Evolutionary conservation across 1,284 basidiomycete species (phyloP), one percentile per base, ranked within the genome.

Genomic region (Vanrija humicola): DNA sequence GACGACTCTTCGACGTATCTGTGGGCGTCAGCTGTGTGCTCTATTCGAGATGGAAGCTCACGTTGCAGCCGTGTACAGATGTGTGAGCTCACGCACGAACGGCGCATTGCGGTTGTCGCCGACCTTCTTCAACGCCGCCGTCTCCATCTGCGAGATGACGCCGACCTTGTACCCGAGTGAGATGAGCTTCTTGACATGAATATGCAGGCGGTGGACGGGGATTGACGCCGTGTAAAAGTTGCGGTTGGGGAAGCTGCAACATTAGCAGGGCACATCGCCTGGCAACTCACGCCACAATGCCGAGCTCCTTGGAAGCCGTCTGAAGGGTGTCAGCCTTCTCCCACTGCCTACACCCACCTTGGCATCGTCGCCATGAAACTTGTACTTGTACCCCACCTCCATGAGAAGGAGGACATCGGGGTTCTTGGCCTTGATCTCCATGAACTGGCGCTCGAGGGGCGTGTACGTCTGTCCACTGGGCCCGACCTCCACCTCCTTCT

Each of bases 41-140:
- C 38, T 28, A 49, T 15, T 6, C 25, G 34, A 34, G 21, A 5
- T 10, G 1, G 19, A 9, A 34, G 34, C 23, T 71, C 76, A 94
- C 85, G 93, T 97, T 42, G 89, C 84, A 21, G 90, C 85, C 14
- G 93, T 97, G 65, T 91, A 96, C 44, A 96, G 75, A 59, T 87
- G 83, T 0, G 87, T 88, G 3, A 98, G 72, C 65, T 86, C 82
- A 43, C 95, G 83, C 15, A 85, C 84, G 67, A 98, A 98, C 0
- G 89, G 86, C 0, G 83, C 81, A 67, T 87, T 89, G 47, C 86
- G 82, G 61, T 87, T 94, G 54, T 91, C 89, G 54, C 91, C 83
- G 3, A 82, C 85, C 72, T 94, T 96, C 78, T 98, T 98, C 51
- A 98, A 80, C 0, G 95, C 95, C 0, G 95, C 90, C 0, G 95